A percentile compares a stretch with the other conserved stretches of the same genome.
phyloP scores from a whole-genome alignment of 106 monocot species.

The Dendrobium catenatum region DNA sequence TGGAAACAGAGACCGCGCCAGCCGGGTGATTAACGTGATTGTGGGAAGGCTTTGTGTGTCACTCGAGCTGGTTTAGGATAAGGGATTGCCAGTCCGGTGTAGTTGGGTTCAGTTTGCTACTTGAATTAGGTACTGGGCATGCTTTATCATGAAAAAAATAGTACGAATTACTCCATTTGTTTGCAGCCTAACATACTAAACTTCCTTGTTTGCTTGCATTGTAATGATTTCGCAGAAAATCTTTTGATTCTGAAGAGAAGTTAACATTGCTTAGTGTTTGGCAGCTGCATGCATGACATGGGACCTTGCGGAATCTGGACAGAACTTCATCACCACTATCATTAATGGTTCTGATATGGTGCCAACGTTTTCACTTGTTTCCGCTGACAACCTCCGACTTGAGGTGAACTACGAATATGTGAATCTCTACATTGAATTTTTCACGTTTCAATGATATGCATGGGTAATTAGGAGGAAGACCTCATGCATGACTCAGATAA shows the following conservation, averaged over 20 bases:
- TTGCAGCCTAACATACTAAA: background rate
- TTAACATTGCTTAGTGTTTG: background rate
- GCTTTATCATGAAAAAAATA: background rate
- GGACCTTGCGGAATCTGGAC: conserved; percentile 79
- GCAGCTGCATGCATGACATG: conserved; percentile 87
- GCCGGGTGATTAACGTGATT: too few relatives aligned
- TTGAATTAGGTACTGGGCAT: background rate
- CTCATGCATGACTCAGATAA: too few relatives aligned
- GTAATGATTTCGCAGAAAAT: background rate
- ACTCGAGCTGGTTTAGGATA: too few relatives aligned
- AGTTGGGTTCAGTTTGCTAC: too few relatives aligned
- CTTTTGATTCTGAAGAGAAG: background rate
- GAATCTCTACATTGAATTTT: background rate
- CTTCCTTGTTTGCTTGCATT: background rate
- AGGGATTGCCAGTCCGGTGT: too few relatives aligned
- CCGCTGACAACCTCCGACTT: conserved; percentile 60
- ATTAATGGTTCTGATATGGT: conserved; percentile 69
- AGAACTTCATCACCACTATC: conserved; percentile 53
- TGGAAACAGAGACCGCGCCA: too few relatives aligned
- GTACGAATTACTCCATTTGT: background rate
- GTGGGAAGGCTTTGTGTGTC: too few relatives aligned
- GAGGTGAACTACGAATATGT: conserved; percentile 32
- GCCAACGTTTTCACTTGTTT: conserved; percentile 65
- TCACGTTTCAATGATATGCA: background rate
- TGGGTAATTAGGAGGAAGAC: background rate